phyloP scores from a whole-genome alignment of 108 stramenopile species.

The Cyclotella sp. region DNA sequence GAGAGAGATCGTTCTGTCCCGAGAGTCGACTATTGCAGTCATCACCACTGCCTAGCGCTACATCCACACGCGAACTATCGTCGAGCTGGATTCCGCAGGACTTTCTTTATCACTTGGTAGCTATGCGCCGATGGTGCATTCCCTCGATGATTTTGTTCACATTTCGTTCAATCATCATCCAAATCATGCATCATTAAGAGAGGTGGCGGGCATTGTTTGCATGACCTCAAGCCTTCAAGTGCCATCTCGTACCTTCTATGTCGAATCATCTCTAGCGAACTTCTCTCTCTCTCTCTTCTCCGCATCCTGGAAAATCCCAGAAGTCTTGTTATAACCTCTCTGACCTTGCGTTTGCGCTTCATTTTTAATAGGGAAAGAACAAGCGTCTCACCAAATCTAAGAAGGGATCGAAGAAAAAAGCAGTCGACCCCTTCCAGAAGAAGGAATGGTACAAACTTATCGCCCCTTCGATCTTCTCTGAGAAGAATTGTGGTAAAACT shows the following conservation, averaged over 20 bases:
- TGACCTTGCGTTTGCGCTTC: neutral
- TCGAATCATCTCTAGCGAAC: too few species aligned
- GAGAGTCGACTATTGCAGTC: neutral
- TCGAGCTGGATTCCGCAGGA: neutral
- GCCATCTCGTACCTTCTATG: too few species aligned
- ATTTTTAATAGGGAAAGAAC: constrained; percentile 93
- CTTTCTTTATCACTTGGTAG: neutral
- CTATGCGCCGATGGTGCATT: neutral
- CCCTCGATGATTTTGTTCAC: neutral
- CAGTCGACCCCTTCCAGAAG: constrained; percentile 96
- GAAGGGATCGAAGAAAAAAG: constrained; percentile 94
- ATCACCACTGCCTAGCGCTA: neutral
- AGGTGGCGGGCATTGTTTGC: neutral
- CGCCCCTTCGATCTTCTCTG: constrained; percentile 96
- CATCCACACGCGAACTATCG: neutral
- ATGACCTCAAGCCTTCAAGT: neutral
- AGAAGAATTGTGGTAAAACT: constrained; percentile 97
- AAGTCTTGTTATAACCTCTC: neutral
- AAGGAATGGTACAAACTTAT: constrained; percentile 99
- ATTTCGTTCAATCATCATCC: neutral
- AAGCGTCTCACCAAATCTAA: constrained; percentile 96
- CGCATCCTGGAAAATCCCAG: neutral
- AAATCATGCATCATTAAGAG: neutral
- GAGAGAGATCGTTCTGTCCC: neutral
- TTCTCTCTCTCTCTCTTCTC: neutral